These are phyloP conservation scores for Hypoxylon crocopeplum DNA, from an alignment of 495 filamentous ascomycete genomes.

Conservation along the genomic window DNA sequence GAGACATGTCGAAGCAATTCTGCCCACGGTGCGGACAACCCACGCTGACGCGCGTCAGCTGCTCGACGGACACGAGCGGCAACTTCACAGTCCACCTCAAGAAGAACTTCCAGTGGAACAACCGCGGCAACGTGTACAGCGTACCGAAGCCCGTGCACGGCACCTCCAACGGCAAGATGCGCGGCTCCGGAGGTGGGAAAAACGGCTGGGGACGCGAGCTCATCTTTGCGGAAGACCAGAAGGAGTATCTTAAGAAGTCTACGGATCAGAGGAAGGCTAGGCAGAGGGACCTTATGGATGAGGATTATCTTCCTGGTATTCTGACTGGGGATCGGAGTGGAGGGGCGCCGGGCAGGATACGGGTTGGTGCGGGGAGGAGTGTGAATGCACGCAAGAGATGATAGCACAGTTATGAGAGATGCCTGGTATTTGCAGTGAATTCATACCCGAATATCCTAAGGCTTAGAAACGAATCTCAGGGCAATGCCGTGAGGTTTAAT, in stretches of 20 bases:
- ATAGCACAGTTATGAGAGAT: conserved; percentile 1
- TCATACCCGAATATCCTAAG: too few species aligned
- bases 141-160: conserved; percentile 91
- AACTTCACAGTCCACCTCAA: conserved; percentile 89
- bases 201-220: conserved; percentile 81
- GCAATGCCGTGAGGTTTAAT: too few species aligned
- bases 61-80: conserved; percentile 79
- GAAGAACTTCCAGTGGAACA: conserved; percentile 96
- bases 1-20: conserved; percentile 90
- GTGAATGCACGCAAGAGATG: conserved; percentile 79
- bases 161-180: conserved; percentile 73
- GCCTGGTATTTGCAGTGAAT: too few species aligned
- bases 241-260: conserved; percentile 78
- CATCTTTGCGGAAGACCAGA: conserved; percentile 93
- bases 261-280: conserved; percentile 68
- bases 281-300: conserved; percentile 89
- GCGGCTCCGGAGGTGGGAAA: conserved; percentile 76
- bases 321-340: conserved; percentile 77
- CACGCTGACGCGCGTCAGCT: conserved; percentile 84
- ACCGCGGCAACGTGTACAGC: conserved; percentile 84
- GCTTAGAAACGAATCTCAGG: too few species aligned
- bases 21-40: conserved; percentile 89
- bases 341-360: conserved; percentile 67
- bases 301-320: conserved; percentile 88
- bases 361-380: conserved; percentile 84